Conservation (phyloP, 148 eudicot genomes). For the Rhododendron vialii region DNA sequence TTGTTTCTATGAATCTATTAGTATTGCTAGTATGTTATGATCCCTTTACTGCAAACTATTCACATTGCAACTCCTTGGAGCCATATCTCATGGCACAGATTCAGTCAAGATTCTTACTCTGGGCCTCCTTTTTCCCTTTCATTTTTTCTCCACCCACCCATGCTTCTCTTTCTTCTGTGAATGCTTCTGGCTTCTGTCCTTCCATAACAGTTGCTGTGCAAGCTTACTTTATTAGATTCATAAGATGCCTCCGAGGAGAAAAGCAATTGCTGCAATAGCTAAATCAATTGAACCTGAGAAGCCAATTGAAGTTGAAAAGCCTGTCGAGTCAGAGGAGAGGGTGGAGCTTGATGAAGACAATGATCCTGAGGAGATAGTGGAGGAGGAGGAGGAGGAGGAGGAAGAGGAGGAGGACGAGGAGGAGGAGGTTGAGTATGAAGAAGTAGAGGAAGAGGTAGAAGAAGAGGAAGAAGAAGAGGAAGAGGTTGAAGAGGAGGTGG, state of each 20-base stretch:
- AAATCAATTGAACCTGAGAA: constrained; percentile 40
- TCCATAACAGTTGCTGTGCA: constrained; percentile 60
- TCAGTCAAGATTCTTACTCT: constrained; percentile 67
- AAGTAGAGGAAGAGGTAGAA: constrained; percentile 45
- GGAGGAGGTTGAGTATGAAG: constrained; percentile 56
- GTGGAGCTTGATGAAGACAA: constrained; percentile 63
- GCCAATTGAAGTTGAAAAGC: constrained; percentile 39
- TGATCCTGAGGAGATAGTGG: constrained; percentile 66
- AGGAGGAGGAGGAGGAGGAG: constrained; percentile 75
- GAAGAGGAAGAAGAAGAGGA: constrained; percentile 60
- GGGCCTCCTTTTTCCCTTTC: constrained; percentile 68
- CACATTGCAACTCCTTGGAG: constrained; percentile 57
- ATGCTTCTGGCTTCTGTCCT: constrained; percentile 73
- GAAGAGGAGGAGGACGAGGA: constrained; percentile 63
- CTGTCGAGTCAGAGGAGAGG: constrained; percentile 46
- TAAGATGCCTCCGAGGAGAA: constrained; percentile 78
- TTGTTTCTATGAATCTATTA: constrained; percentile 32
- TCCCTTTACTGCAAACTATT: constrained; percentile 25
- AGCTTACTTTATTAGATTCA: constrained; percentile 38
- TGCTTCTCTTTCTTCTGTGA: constrained; percentile 62
- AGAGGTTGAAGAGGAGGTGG: constrained; percentile 34
- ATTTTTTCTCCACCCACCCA: constrained; percentile 55
- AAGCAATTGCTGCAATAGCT: constrained; percentile 42
- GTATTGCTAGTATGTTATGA: constrained; percentile 22
- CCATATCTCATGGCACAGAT: constrained; percentile 69